Evolutionary conservation across 2,329 filamentous ascomycete species (phyloP), one percentile per base, ranked within the genome.

Genomic region (Purpureocillium lavendulum): DNA sequence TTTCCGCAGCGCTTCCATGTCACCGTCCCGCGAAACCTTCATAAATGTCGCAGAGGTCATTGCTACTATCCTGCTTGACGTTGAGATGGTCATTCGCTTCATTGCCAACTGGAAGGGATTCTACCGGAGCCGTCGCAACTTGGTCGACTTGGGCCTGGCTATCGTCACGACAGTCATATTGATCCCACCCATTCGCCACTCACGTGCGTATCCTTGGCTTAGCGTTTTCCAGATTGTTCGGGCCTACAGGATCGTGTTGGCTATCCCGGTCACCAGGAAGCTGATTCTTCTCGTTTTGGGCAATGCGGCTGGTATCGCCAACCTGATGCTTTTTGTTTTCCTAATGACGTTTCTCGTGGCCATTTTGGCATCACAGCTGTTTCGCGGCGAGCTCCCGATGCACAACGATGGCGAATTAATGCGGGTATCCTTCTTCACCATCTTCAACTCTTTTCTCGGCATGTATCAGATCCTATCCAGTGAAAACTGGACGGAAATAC

Each of bases 401-500:
- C 51, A 69, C n/a, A 77, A 87, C 47, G 60, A 67, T 2, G 84
- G 80, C 3, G 67, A 83, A 2, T 62, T 73, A 3, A 79, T 85
- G 45, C 64, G 73, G 16, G 77, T 92, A 32, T 84, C 86, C 0
- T 98, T 98, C 58, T 80, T 79, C 56, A 86, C 87, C 30, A 92
- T 98, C 29, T 98, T 84, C 67, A 97, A 97, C 55, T 85, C 88
- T 0, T 98, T 98, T 55, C 70, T 98, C 13, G 92, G 89, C 41
- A 97, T 98, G 88, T 98, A 98, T 57, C 87, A 96, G 62, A 79
- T 98, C 24, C 67, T 98, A 33, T 96, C 92, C 9, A 96, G 87
- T 52, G 92, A 98, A 58, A 87, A 95, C 55, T 98, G 92, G 92
- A 98, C 94, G 0, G 65, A 66, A 0, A 84, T 96, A 34, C 64